Percentiles rank a stretch among this genome's conserved stretches.
Evolutionary conservation across 768 basidiomycete genomes (phyloP).

Genomic region (Mycena metata): DNA sequence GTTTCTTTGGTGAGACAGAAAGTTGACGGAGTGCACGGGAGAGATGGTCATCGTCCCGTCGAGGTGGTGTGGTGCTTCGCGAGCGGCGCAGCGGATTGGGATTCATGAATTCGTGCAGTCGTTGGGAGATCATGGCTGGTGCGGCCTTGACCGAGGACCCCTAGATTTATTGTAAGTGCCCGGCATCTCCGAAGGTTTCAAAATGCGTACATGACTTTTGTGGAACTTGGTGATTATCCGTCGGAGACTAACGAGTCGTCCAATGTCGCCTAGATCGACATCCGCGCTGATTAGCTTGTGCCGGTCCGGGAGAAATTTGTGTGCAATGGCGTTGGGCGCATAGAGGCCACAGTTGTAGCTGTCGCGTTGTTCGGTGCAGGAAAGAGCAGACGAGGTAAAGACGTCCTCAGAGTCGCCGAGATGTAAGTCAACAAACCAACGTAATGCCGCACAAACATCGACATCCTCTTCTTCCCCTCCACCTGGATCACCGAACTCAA

Average conservation of each 20-base stretch:
- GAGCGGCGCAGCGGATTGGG: not conserved
- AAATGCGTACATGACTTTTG: not conserved
- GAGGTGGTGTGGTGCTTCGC: not conserved
- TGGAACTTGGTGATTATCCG: slow-evolving; percentile 1
- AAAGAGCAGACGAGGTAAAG: not conserved
- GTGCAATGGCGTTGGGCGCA: too few relatives aligned
- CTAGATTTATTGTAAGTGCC: not conserved
- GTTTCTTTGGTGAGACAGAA: slow-evolving; percentile 1
- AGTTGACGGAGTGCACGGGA: not conserved
- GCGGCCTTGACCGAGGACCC: not conserved
- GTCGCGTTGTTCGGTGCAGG: not conserved
- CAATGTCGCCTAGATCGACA: not conserved
- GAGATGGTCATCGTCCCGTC: not conserved
- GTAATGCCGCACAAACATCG: slow-evolving; percentile 2
- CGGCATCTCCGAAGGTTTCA: not conserved
- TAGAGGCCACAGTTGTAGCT: not conserved
- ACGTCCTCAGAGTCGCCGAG: too few relatives aligned
- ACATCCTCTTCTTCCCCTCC: not conserved
- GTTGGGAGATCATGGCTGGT: not conserved
- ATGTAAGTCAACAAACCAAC: not conserved
- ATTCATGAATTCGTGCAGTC: not conserved
- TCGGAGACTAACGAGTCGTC: not conserved
- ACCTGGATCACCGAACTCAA: not conserved
- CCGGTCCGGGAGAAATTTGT: too few relatives aligned
- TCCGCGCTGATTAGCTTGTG: not conserved